Evolutionary conservation across 192 early-diverging fungal species (phyloP).

Genomic region (Backusella tuberculispora): DNA sequence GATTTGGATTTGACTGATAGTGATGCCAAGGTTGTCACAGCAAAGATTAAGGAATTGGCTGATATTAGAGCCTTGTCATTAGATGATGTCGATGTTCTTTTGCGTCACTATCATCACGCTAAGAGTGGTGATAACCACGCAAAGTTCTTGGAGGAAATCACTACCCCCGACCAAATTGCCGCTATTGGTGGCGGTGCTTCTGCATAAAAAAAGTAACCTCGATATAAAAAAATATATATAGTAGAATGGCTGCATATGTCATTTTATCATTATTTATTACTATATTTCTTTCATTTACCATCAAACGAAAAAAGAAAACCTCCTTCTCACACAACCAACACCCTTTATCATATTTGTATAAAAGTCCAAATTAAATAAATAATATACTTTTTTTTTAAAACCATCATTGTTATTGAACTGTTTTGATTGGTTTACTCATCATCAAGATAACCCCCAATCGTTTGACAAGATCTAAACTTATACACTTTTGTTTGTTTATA

Average conservation of each 20-base stretch:
- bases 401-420: background rate
- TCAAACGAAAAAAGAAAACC: background rate
- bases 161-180: constrained; percentile 57
- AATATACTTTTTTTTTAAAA: background rate
- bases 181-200: constrained; percentile 9
- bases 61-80: constrained; percentile 92
- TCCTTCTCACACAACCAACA: background rate
- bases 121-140: constrained; percentile 60
- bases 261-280: background rate
- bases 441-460: background rate
- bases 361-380: background rate
- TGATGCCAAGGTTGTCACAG: constrained; percentile 89
- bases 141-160: constrained; percentile 49
- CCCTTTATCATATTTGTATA: background rate
- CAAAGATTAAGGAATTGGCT: constrained; percentile 93
- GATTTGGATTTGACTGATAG: constrained; percentile 83
- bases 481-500: background rate
- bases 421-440: background rate
- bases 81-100: constrained; percentile 90
- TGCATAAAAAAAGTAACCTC: background rate
- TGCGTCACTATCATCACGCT: constrained; percentile 77
- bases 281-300: constrained; percentile 3
- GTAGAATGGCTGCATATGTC: background rate
- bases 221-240: background rate
- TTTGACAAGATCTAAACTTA: constrained; percentile 1